These are phyloP conservation scores for Fallopia convolvulus DNA, from an alignment of 148 eudicot genomes.

Conservation along the genomic window DNA sequence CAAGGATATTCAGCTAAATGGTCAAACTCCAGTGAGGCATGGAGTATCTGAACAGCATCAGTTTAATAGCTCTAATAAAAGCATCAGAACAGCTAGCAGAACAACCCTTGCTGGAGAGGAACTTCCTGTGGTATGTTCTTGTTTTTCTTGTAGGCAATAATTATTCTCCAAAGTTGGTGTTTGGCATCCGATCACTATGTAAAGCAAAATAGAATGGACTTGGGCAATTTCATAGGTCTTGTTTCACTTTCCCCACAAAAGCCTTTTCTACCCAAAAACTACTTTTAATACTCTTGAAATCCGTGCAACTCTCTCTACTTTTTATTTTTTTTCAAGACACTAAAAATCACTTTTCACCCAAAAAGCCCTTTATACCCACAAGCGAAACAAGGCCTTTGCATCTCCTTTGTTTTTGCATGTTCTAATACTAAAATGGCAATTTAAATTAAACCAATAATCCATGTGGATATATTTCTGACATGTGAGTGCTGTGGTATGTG, in stretches of 20 bases:
- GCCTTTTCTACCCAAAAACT: too few relatives aligned
- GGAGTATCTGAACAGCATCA: slow-evolving; percentile 13
- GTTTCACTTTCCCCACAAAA: too few relatives aligned
- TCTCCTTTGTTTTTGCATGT: neutral
- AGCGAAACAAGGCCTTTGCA: too few relatives aligned
- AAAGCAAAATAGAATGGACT: neutral
- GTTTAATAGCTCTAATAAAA: slow-evolving; percentile 13
- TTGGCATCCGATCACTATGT: neutral
- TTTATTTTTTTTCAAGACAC: too few relatives aligned
- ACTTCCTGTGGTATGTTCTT: slow-evolving; percentile 1
- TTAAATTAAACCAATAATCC: neutral
- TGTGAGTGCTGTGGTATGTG: neutral
- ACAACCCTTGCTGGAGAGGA: neutral
- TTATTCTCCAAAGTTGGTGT: neutral
- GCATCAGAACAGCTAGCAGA: slow-evolving; percentile 1
- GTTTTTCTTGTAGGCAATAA: neutral
- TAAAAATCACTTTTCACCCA: too few relatives aligned
- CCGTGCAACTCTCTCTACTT: too few relatives aligned
- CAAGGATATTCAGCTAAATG: slow-evolving; percentile 11
- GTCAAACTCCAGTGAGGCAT: slow-evolving; percentile 16
- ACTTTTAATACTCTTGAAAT: too few relatives aligned
- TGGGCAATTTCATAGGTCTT: neutral
- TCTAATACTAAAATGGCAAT: neutral
- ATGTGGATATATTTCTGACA: neutral
- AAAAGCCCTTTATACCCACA: too few relatives aligned